Evolutionary conservation across 805 yeast genomes (phyloP), one percentile per base, ranked within the genome.

Genomic region (Ogataea chonburiensis): DNA sequence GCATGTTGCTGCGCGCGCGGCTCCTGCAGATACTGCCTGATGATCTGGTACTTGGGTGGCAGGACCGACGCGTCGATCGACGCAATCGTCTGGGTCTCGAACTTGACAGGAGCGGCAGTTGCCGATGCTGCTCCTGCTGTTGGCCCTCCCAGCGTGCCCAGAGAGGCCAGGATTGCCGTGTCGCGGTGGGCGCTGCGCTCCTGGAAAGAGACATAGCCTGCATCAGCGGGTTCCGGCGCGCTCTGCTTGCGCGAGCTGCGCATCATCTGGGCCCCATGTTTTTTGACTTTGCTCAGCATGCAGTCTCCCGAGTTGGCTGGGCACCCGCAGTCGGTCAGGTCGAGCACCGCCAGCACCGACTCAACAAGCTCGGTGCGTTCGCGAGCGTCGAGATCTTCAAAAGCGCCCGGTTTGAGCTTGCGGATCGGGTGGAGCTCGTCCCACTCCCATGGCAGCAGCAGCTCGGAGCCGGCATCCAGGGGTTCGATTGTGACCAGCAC

Each of bases 371-470:
- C 63, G 3, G 75, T 69, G 47, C 77, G 78, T 37, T 76, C 78
- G 1, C 66, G 61, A 27, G 76, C 77, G 5, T 66, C 49, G 17
- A 82, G 61, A 16, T 70, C 71, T 31, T 81, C 87, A 54, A 80
- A 75, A 22, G 51, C 60, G n/a, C 71, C 64, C 17, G 64, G 58
- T 17, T 73, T 66, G 37, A 83, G 61, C 45, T 70, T 69, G 35
- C 66, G 63, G 24, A 87, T 83, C 2, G 97, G 95, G 55, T 88
- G 96, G 12, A 64, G 45, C 3, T 61, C 55, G 53, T 88, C 95
- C 95, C 96, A 91, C 42, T 81, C 86, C 98, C 98, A 91, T 2
- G 79, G 75, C 7, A 87, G 59, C 0, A 89, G 72, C 14, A 91
- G 60, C 53, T 89, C 97, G 24, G 79, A 75, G n/a, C 78, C 87